Percentiles rank a stretch among this genome's conserved stretches.
These are phyloP conservation scores for Coniochaeta sp. DNA, from an alignment of 2,329 filamentous ascomycete species.

Conservation along the genomic window DNA sequence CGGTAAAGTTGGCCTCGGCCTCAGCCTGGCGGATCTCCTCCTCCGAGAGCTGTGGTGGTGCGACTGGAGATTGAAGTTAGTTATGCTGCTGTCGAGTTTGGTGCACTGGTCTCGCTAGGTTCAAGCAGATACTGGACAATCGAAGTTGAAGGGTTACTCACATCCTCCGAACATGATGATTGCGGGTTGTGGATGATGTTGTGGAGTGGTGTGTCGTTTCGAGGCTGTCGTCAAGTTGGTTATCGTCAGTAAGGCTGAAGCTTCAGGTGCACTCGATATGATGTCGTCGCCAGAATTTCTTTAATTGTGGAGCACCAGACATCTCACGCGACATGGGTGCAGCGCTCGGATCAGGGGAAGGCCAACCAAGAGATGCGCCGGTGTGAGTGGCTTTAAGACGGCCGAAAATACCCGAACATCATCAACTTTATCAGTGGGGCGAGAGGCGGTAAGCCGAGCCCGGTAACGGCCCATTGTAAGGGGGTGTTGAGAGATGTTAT, in stretches of 20 bases:
- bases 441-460: conserved; percentile 1
- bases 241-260: not conserved
- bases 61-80: conserved; percentile 36
- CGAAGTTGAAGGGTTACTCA: not conserved
- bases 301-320: not conserved
- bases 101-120: not conserved
- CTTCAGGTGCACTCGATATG: not conserved
- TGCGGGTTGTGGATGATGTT: not conserved
- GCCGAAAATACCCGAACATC: conserved; percentile 1
- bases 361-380: not conserved
- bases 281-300: conserved; percentile 1
- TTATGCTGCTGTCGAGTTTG: not conserved
- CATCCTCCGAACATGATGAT: conserved; percentile 2
- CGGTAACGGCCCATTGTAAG: not conserved
- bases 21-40: conserved; percentile 66
- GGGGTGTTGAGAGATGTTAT: not conserved
- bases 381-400: not conserved
- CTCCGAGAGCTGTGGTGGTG: conserved; percentile 59
- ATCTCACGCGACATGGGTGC: not conserved
- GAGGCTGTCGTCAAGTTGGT: not conserved
- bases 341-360: not conserved
- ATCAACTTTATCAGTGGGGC: not conserved
- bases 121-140: not conserved
- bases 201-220: not conserved
- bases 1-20: conserved; percentile 56